Base-by-base conservation (phyloP, 164 flowering plant species). In the Dillenia suffruticosa region DNA sequence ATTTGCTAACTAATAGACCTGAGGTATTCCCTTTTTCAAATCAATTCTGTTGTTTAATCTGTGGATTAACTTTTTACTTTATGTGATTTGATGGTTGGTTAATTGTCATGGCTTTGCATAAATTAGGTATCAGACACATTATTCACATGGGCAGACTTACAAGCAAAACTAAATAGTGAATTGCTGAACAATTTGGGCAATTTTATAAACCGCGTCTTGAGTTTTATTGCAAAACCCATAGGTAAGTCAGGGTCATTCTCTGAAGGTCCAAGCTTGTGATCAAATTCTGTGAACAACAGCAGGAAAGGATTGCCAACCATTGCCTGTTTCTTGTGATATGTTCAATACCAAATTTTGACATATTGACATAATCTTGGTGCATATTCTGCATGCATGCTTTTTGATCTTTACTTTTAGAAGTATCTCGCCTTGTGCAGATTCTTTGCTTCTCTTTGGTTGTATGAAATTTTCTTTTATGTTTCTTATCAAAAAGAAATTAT, bases 91-190 rank as follows among this genome's bases (percentile, higher is more conserved):
- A 19, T 6, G 16, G 1, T 17, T 55, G 45, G 40, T 14, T 19
- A 13, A 49, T 13, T 44, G 19, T 45, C 44, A 22, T 63, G 12
- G 52, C 14, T 65, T 54, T 62, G 17, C 52, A 11, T 48, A 8
- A 15, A 16, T 22, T 61, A 93, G 96, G 96, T 83, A 11, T 93
- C 98, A 47, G 98, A 93, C 70, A 90, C 98, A 44, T 66, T 82
- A 60, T 94, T 94, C 62, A 82, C 91, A 40, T 94, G 98, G 98
- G 61, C 68, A 10, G 98, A 94, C 69, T 72, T 94, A 77, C 96
- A 94, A 84, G 90, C 97, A 54, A 94, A 91, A 80, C 72, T 84
- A 9, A 94, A 91, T 64, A 73, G 76, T 57, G 98, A 94, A 72
- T 75, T 94, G 82, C 84, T 91, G 53, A 85, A 68, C 59, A 94